Conservation (phyloP, 2,329 filamentous ascomycete genomes). For the Colletotrichum echinochloae region DNA sequence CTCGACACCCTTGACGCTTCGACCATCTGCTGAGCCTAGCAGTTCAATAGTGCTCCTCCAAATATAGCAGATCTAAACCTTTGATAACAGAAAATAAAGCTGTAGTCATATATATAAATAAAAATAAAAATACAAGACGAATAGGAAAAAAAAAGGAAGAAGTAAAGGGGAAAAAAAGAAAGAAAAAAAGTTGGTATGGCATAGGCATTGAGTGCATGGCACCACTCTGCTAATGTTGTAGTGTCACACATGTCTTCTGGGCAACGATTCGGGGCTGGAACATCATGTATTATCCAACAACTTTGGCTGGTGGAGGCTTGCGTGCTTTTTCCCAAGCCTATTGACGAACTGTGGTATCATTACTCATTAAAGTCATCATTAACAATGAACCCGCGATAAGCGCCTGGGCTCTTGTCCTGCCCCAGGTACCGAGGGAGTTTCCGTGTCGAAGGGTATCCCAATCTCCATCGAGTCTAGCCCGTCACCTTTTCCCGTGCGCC, state of each 20-base stretch:
- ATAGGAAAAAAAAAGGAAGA: no score
- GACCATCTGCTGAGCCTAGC: neutral
- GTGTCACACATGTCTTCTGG: neutral
- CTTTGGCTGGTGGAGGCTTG: neutral
- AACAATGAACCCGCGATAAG: conserved; percentile 28
- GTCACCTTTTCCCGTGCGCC: conserved; percentile 28
- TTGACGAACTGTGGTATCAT: conserved; percentile 37
- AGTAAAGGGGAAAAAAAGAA: no score
- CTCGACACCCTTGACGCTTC: conserved; percentile 10
- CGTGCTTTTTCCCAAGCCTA: neutral
- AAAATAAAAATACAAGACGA: no score
- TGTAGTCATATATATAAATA: no score
- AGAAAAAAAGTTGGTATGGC: neutral
- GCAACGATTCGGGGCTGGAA: neutral
- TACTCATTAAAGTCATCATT: conserved; percentile 41
- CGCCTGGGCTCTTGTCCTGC: conserved; percentile 20
- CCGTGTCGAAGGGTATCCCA: conserved; percentile 36
- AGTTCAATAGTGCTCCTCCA: neutral
- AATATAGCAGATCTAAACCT: neutral
- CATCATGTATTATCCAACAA: conserved; percentile 11
- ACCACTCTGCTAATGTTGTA: neutral
- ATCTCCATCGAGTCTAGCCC: conserved; percentile 30
- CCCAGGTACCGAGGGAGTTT: conserved; percentile 23
- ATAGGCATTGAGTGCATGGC: neutral
- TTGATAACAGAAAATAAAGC: no score